Conservation (phyloP, 352 stramenopile species). For the Phytopythium boreale region DNA sequence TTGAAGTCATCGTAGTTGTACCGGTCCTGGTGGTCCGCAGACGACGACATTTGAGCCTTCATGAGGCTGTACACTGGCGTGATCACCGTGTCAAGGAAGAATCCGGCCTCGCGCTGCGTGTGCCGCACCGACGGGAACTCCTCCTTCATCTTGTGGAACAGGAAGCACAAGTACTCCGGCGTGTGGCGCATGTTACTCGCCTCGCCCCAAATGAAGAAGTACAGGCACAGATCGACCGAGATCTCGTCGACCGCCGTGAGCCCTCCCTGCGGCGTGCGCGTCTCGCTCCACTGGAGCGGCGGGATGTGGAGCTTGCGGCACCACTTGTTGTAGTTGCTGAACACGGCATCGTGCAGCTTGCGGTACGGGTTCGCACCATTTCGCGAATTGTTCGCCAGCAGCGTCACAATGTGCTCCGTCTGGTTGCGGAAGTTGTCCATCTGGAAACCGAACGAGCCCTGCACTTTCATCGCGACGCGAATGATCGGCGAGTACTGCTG, state of each 20-base stretch:
- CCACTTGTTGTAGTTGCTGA: slow-evolving; percentile 89
- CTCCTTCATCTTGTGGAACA: slow-evolving; percentile 96
- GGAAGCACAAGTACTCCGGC: slow-evolving; percentile 97
- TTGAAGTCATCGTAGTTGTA: slow-evolving; percentile 99
- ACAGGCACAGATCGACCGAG: slow-evolving; percentile 88
- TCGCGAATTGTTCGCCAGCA: slow-evolving; percentile 92
- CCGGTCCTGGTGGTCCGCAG: slow-evolving; percentile 92
- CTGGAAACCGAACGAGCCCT: slow-evolving; percentile 83
- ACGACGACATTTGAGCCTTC: slow-evolving; percentile 84
- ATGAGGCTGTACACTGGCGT: slow-evolving; percentile 93
- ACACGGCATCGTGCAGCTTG: slow-evolving; percentile 78
- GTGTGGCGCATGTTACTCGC: slow-evolving; percentile 97
- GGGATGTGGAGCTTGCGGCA: slow-evolving; percentile 81
- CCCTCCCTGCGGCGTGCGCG: slow-evolving; percentile 64
- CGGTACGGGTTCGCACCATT: slow-evolving; percentile 79
- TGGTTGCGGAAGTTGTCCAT: slow-evolving; percentile 93
- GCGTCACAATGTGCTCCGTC: slow-evolving; percentile 96
- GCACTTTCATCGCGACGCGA: slow-evolving; percentile 80
- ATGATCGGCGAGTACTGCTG: slow-evolving; percentile 84
- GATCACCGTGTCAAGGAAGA: slow-evolving; percentile 98
- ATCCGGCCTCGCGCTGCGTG: slow-evolving; percentile 87
- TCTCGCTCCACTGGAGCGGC: slow-evolving; percentile 66
- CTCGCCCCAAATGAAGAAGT: slow-evolving; percentile 99
- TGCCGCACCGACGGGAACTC: slow-evolving; percentile 74
- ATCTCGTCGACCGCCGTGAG: slow-evolving; percentile 89